Evolutionary conservation across 257 asterid genomes (phyloP), one percentile per base, ranked within the genome.

Genomic region (Nicotiana sylvestris): DNA sequence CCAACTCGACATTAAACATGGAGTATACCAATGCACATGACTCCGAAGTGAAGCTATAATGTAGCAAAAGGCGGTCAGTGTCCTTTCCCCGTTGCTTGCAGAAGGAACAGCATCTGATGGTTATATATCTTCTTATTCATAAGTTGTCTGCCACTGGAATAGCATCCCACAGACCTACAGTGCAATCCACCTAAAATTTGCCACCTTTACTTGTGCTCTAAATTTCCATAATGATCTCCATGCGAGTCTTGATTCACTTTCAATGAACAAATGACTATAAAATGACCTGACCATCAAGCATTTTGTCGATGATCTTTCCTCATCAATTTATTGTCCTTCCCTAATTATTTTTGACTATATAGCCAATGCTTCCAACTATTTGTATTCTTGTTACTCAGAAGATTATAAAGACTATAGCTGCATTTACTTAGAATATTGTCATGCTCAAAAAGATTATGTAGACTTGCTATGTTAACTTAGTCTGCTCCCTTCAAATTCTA

Each of bases 1-100:
- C 58, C 58, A 10, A 53, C 17, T 53, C 2, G 17, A 4, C 58
- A 13, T 13, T 53, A 53, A 53, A 13, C 57, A 70, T 35, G 1
- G 0, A 43, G 33, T 15, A 69, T 39, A 37, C 33, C 11, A 12
- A 39, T n/a, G 57, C 9, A 69, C 57, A 39, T 37, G 21, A 13
- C n/a, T 69, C 57, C 9, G 27, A 69, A 69, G 57, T 69, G 77
- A 69, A 69, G 77, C 33, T 69, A 69, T 16, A 69, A 69, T n/a
- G 33, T 39, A 37, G 32, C 77, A 69, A 68, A 68, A 39, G 33
- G 57, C n/a, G 57, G 33, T 7, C 32, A 39, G 4, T n/a, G 21
- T 39, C 33, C 77, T 37, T 18, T 13, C 18, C n/a, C 43, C 21
- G 33, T 39, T 39, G 18, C 77, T 69, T 39, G 57, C 18, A 10